Evolutionary conservation across 75 land plant genomes (phyloP).

Genomic region (Picea glauca): DNA sequence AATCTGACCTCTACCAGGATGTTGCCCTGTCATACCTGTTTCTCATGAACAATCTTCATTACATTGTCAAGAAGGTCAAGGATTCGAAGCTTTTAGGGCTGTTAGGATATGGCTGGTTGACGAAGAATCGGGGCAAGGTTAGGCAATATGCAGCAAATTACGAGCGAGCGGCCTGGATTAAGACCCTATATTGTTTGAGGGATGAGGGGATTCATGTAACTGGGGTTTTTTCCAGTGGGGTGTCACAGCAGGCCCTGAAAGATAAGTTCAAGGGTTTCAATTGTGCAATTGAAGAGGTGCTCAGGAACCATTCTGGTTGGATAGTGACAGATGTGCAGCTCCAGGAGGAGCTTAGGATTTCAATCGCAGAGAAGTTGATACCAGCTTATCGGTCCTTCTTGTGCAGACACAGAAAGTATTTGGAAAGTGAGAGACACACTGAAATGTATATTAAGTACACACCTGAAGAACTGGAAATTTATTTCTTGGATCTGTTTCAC

Average conservation of each 20-base stretch:
- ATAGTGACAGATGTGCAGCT: slow-evolving; percentile 32
- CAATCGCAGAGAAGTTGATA: slow-evolving; percentile 27
- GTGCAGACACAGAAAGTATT: not conserved
- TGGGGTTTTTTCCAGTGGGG: too few relatives aligned
- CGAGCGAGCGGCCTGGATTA: too few relatives aligned
- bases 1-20: slow-evolving; percentile 50
- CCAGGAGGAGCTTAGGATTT: slow-evolving; percentile 30
- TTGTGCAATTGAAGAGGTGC: slow-evolving; percentile 30
- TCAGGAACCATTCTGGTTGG: slow-evolving; percentile 28
- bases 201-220: too few relatives aligned
- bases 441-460: slow-evolving; percentile 24
- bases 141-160: too few relatives aligned
- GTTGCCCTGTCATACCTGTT: slow-evolving; percentile 33
- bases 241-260: slow-evolving; percentile 11
- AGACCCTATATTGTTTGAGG: too few relatives aligned
- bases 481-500: slow-evolving; percentile 33
- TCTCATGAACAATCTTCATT: slow-evolving; percentile 18
- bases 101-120: too few relatives aligned
- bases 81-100: too few relatives aligned
- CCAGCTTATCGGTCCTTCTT: slow-evolving; percentile 22
- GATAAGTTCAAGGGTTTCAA: slow-evolving; percentile 28
- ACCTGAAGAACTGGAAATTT: slow-evolving; percentile 38
- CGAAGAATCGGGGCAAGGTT: too few relatives aligned
- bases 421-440: not conserved
- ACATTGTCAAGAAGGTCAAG: too few relatives aligned